Evolutionary conservation across 2,329 filamentous ascomycete species (phyloP).

Genomic region (Fusarium fujikuroi): DNA sequence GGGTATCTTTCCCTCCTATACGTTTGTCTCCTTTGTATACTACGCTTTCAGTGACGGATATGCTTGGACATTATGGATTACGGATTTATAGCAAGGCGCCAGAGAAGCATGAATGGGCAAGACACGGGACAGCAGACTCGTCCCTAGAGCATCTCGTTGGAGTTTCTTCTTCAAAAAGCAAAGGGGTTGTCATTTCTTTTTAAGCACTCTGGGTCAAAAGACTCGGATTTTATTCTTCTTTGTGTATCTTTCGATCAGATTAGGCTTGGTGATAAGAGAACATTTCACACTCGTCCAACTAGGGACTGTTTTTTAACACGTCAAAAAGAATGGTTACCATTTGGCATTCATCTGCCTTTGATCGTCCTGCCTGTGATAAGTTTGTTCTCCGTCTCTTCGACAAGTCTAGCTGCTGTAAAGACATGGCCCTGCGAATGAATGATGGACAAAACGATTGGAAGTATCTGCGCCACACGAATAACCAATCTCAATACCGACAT

Average conservation of each 20-base stretch:
- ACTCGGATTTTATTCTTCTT: neutral
- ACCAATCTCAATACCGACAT: slow-evolving; percentile 48
- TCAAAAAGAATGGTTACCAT: slow-evolving; percentile 27
- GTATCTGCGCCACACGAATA: slow-evolving; percentile 46
- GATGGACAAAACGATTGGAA: slow-evolving; percentile 42
- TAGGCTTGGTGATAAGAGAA: slow-evolving; percentile 1
- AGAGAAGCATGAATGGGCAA: slow-evolving; percentile 26
- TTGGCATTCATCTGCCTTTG: slow-evolving; percentile 10
- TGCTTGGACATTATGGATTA: slow-evolving; percentile 35
- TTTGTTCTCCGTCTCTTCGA: slow-evolving; percentile 4
- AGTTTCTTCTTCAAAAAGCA: slow-evolving; percentile 27
- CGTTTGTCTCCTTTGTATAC: slow-evolving; percentile 31
- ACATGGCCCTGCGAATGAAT: slow-evolving; percentile 38
- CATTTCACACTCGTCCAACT: slow-evolving; percentile 27
- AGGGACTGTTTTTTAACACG: slow-evolving; percentile 6
- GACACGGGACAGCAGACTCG: slow-evolving; percentile 14
- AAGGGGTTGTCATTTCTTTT: slow-evolving; percentile 5
- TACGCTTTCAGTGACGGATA: slow-evolving; percentile 31
- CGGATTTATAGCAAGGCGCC: slow-evolving; percentile 39
- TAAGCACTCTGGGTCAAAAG: neutral
- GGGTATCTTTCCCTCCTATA: slow-evolving; percentile 17
- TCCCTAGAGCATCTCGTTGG: slow-evolving; percentile 30
- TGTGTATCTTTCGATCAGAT: neutral
- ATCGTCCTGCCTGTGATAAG: slow-evolving; percentile 9
- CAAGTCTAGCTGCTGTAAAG: slow-evolving; percentile 37